Evolutionary conservation across 2,329 filamentous ascomycete species (phyloP), one percentile per base, ranked within the genome.

Genomic region (Phialophora chinensis): DNA sequence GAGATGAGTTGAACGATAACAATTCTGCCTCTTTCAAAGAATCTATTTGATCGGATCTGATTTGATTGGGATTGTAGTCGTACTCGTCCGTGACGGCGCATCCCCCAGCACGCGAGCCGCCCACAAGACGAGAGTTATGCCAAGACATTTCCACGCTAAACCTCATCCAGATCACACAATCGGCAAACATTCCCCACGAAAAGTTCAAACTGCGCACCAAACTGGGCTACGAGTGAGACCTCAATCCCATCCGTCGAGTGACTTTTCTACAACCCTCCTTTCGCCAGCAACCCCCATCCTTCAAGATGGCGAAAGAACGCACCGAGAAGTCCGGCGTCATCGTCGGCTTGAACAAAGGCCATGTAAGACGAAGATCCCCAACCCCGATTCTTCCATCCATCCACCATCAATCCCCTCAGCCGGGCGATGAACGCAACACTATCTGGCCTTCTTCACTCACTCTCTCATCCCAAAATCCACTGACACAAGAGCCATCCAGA

Each of bases 341-440:
- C 79, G 79, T 85, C 77, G 87, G 87, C 78, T 79, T 88, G 76
- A 89, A 89, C 82, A 83, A 83, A 77, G 87, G 87, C 79, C 86
- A 88, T 79, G 87, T 89, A 35, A 55, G 53, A 55, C 8, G 14
- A 33, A 25, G 29, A 7, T 53, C 20, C 49, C 25, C 23, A 17
- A 53, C 17, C 54, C 25, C 31, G 33, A 49, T 29, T 31, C 31
- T 20, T 57, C 23, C 53, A 35, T 17, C 42, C 42, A 17, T 17
- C 14, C 6, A 49, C 17, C 2, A 4, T 50, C 23, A 33, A n/a
- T 17, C 29, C 59, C 33, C 29, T 5, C 44, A 10, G 11, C 42
- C 25, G 14, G 4, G 12, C 23, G 27, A 31, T 17, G 53, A 56
- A 14, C 12, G 7, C 49, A 14, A 10, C 7, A 12, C 29, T 27